phyloP scores from a whole-genome alignment of 345 rosid genomes.

The Populus pruinosa region DNA sequence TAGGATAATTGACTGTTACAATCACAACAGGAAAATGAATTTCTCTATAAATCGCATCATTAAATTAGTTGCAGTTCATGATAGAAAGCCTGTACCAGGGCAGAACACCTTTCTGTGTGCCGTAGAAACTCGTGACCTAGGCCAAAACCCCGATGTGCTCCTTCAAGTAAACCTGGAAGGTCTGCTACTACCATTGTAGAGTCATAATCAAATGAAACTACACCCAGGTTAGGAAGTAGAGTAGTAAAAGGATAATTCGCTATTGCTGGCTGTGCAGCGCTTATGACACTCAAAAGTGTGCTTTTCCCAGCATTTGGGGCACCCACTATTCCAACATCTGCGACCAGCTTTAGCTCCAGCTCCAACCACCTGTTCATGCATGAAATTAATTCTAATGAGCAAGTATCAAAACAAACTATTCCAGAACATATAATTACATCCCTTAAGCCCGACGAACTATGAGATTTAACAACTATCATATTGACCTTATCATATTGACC shows the following conservation, averaged over 20 bases:
- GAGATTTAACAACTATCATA: neutral
- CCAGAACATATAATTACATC: neutral
- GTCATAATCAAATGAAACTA: conserved; percentile 85
- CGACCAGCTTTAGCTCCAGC: conserved; percentile 83
- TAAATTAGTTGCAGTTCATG: conserved; percentile 1
- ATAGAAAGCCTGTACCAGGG: conserved; percentile 55
- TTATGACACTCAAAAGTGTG: conserved; percentile 76
- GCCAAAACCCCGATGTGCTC: conserved; percentile 93
- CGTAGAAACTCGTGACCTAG: conserved; percentile 88
- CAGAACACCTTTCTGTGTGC: conserved; percentile 94
- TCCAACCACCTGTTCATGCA: conserved; percentile 79
- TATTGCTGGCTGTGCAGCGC: conserved; percentile 83
- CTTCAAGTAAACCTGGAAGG: conserved; percentile 96
- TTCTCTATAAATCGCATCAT: neutral
- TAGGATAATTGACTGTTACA: neutral
- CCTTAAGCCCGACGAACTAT: neutral
- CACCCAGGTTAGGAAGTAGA: conserved; percentile 92
- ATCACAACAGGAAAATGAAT: neutral
- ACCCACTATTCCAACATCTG: conserved; percentile 90
- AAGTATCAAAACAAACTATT: neutral
- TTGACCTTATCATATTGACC: neutral
- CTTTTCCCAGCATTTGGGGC: conserved; percentile 98
- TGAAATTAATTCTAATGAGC: conserved; percentile 21
- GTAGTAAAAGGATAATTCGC: conserved; percentile 94
- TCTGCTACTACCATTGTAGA: conserved; percentile 93